These are phyloP conservation scores for Backusella parvicylindrica DNA, from an alignment of 192 early-diverging fungal genomes.

Conservation along the genomic window DNA sequence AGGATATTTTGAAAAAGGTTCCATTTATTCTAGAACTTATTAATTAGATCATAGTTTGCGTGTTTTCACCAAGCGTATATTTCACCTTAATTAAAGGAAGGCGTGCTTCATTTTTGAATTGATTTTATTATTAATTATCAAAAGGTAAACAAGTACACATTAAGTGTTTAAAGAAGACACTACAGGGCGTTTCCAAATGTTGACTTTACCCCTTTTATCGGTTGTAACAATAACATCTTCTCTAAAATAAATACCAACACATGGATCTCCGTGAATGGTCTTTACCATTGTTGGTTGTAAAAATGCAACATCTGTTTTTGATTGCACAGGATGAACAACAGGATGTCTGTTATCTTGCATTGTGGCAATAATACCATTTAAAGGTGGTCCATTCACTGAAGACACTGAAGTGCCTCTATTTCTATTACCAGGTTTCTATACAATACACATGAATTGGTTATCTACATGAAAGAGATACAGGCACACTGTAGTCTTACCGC, in stretches of 20 bases:
- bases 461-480: not conserved
- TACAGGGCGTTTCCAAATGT: slow-evolving; percentile 31
- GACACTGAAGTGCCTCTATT: slow-evolving; percentile 34
- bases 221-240: slow-evolving; percentile 39
- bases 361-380: not conserved
- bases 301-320: slow-evolving; percentile 33
- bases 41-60: no score
- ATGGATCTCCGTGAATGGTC: slow-evolving; percentile 37
- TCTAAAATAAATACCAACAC: slow-evolving; percentile 32
- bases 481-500: slow-evolving; percentile 34
- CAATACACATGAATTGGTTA: not conserved
- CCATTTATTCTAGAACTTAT: no score
- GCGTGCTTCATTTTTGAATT: no score
- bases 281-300: slow-evolving; percentile 34
- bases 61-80: no score
- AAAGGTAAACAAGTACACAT: not conserved
- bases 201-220: slow-evolving; percentile 31
- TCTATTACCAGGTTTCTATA: slow-evolving; percentile 3
- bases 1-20: no score
- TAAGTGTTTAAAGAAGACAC: not conserved
- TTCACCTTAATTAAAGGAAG: no score
- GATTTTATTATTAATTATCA: not conserved
- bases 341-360: slow-evolving; percentile 16
- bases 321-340: slow-evolving; percentile 25
- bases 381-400: slow-evolving; percentile 13